phyloP scores from a whole-genome alignment of 371 early-diverging fungal genomes.

The Lichtheimia corymbifera region DNA sequence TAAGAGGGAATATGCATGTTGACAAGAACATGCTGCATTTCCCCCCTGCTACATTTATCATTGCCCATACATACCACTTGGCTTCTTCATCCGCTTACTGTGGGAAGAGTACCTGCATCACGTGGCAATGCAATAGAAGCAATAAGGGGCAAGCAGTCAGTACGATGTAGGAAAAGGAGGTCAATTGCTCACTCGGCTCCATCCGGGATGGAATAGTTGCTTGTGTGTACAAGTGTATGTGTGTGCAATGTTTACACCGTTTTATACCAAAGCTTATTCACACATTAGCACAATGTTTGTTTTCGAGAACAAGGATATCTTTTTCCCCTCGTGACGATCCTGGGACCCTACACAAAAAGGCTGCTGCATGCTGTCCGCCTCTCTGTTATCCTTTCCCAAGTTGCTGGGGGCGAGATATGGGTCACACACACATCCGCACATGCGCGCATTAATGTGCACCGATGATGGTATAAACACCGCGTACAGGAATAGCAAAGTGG shows the following conservation, averaged over 20 bases:
- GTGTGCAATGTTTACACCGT: no score
- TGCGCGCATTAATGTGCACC: neutral
- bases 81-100: no score
- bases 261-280: no score
- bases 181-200: neutral
- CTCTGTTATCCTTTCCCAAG: neutral
- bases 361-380: neutral
- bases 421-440: neutral
- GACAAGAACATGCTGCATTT: no score
- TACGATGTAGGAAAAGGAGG: neutral
- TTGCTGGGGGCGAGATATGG: neutral
- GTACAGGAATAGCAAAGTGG: neutral
- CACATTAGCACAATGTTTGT: neutral
- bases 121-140: no score
- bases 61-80: no score
- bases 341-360: neutral
- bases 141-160: neutral
- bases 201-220: neutral
- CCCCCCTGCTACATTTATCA: no score
- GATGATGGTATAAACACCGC: neutral
- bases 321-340: neutral
- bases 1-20: no score
- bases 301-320: neutral
- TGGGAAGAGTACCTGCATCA: no score
- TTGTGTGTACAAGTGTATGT: no score